phyloP scores from a whole-genome alignment of 1,139 yeast genomes.

The Blastobotrys serpentis region DNA sequence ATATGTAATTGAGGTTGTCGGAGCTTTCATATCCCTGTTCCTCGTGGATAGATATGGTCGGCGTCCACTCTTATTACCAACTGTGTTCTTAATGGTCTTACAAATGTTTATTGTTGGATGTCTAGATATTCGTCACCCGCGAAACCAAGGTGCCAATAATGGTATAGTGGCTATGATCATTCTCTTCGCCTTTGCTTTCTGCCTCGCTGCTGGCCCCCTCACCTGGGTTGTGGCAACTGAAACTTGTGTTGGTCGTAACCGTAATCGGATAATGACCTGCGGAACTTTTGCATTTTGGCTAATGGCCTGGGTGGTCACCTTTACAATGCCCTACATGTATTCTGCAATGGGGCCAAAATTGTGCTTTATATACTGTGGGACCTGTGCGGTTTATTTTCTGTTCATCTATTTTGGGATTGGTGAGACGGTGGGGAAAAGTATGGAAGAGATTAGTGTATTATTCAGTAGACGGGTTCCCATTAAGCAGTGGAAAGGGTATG shows the following conservation, averaged over 20 bases:
- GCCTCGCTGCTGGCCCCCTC: conserved; percentile 1
- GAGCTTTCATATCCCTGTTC: conserved; percentile 5
- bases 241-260: neutral
- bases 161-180: neutral
- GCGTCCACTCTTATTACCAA: conserved; percentile 16
- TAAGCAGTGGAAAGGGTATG: neutral
- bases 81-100: conserved; percentile 17
- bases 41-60: conserved; percentile 18
- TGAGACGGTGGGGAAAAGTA: neutral
- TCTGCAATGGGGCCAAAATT: neutral
- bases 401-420: neutral
- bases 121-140: conserved; percentile 9
- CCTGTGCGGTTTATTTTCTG: neutral
- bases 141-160: neutral
- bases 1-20: conserved; percentile 4
- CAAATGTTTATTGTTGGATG: conserved; percentile 18
- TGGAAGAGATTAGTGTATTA: neutral
- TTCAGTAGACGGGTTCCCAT: neutral
- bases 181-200: neutral
- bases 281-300: conserved; percentile 2
- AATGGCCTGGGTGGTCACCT: neutral
- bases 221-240: conserved; percentile 1
- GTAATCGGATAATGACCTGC: neutral
- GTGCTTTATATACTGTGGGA: neutral
- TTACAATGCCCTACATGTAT: neutral